These are phyloP conservation scores for Globisporangium barbulae DNA, from an alignment of 352 stramenopile genomes.

Conservation along the genomic window DNA sequence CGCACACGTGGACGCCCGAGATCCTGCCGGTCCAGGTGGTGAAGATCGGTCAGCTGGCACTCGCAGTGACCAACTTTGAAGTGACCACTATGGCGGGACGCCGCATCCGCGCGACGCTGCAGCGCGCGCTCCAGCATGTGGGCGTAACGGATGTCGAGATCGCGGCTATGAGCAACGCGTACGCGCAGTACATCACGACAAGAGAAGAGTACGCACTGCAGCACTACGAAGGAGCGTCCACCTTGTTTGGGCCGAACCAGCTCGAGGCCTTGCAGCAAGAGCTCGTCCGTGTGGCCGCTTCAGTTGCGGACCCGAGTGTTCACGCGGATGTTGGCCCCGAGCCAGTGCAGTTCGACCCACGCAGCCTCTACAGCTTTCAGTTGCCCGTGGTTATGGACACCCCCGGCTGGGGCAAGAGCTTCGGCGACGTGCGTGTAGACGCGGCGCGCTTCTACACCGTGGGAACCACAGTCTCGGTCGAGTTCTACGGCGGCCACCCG, in stretches of 20 bases:
- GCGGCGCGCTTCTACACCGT: slow-evolving; percentile 24
- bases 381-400: slow-evolving; percentile 37
- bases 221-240: slow-evolving; percentile 72
- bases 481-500: slow-evolving; percentile 46
- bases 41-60: slow-evolving; percentile 46
- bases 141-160: slow-evolving; percentile 50
- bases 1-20: slow-evolving; percentile 35
- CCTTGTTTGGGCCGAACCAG: slow-evolving; percentile 67
- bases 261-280: slow-evolving; percentile 56
- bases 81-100: slow-evolving; percentile 58
- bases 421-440: slow-evolving; percentile 26
- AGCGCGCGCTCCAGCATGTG: slow-evolving; percentile 17
- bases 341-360: slow-evolving; percentile 34
- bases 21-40: slow-evolving; percentile 56
- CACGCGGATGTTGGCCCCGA: slow-evolving; percentile 29
- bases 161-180: slow-evolving; percentile 48
- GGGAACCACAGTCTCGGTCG: slow-evolving; percentile 29
- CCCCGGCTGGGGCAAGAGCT: slow-evolving; percentile 17
- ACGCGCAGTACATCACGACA: slow-evolving; percentile 65
- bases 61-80: slow-evolving; percentile 57
- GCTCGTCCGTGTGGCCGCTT: slow-evolving; percentile 31
- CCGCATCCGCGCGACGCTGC: slow-evolving; percentile 35
- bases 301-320: slow-evolving; percentile 23
- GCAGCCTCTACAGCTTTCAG: slow-evolving; percentile 31
- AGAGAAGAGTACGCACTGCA: slow-evolving; percentile 58